Base-by-base conservation (phyloP, 495 filamentous ascomycete species). In the Penicillium paxilli region DNA sequence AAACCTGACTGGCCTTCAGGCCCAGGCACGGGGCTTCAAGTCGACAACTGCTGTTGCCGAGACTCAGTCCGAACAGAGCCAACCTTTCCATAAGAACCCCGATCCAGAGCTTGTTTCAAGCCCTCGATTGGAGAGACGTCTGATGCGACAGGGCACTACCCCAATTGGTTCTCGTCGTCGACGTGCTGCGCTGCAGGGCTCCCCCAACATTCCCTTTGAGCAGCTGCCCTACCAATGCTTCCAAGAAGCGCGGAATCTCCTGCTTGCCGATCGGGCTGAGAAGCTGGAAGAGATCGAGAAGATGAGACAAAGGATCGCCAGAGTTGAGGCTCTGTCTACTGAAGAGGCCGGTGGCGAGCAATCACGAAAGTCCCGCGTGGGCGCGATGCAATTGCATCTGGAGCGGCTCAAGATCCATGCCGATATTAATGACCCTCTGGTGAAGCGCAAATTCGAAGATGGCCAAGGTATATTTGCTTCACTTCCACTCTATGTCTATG, bases 361-460 rank as follows among this genome's bases (percentile, higher is more conserved):
- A 51, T 75, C 78, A 50, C 86, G 86, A 70, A 82, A 90, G 69
- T 81, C 75, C 28, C 77, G 84, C 51, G 59, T 96, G 37, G 67
- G 70, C n/a, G 86, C 85, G 41, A 85, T 97, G 84, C 79, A 82
- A 60, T 71, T 80, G 52, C 76, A 91, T 59, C 58, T 98, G 49
- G 91, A 96, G 66, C 68, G 83, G 45, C 77, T 96, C 66, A 95
- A 96, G 81, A 84, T 99, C 23, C 72, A 87, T 57, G 92, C 91
- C 5, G 94, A 99, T 66, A 90, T 96, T 70, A 99, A 99, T 66
- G 96, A 97, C 66, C 94, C 94, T 1, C 45, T 91, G 24, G 90
- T 98, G 38, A 98, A 97, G 83, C 88, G 91, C 69, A 88, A 83
- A 57, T 97, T 97, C 63, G 94, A 99, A 65, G 91, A 97, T 77